These are phyloP conservation scores for Yamadazyma atmosphaerica DNA, from an alignment of 1,139 yeast genomes.

Conservation along the genomic window DNA sequence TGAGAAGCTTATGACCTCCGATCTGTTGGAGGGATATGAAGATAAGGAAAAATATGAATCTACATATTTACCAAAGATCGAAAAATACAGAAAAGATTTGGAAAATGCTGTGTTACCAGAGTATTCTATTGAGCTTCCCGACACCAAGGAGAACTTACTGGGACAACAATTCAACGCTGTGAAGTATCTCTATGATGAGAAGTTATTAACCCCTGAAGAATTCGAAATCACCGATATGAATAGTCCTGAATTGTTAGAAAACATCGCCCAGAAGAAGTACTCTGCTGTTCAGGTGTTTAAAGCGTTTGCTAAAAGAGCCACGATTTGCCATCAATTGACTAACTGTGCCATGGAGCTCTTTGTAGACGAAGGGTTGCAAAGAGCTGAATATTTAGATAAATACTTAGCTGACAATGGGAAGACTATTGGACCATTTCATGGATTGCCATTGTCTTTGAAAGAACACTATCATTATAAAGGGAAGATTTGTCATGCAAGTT, in stretches of 20 bases:
- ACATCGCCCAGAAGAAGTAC: conserved; percentile 33
- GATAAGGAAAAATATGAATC: conserved; percentile 30
- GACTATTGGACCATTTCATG: conserved; percentile 70
- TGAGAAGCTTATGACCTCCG: conserved; percentile 16
- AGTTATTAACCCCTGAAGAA: conserved; percentile 45
- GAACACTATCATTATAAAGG: conserved; percentile 59
- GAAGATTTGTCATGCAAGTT: conserved; percentile 61
- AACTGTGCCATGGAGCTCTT: conserved; percentile 36
- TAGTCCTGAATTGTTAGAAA: conserved; percentile 32
- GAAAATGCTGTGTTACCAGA: conserved; percentile 40
- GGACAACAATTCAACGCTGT: conserved; percentile 46
- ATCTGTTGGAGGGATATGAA: conserved; percentile 26
- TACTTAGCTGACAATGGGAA: conserved; percentile 53
- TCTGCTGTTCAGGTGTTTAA: conserved; percentile 47
- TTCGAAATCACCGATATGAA: conserved; percentile 48
- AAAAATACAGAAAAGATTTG: conserved; percentile 45
- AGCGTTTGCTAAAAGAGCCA: conserved; percentile 54
- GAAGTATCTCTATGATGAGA: conserved; percentile 41
- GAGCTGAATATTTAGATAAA: conserved; percentile 34
- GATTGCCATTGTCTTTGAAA: conserved; percentile 42
- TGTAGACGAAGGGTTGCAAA: conserved; percentile 34
- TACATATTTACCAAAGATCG: conserved; percentile 51
- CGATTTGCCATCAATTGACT: conserved; percentile 35
- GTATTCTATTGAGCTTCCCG: conserved; percentile 42
- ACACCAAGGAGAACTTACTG: conserved; percentile 37